phyloP scores from a whole-genome alignment of 441 rosid genomes.

The Bruguiera hainesii region DNA sequence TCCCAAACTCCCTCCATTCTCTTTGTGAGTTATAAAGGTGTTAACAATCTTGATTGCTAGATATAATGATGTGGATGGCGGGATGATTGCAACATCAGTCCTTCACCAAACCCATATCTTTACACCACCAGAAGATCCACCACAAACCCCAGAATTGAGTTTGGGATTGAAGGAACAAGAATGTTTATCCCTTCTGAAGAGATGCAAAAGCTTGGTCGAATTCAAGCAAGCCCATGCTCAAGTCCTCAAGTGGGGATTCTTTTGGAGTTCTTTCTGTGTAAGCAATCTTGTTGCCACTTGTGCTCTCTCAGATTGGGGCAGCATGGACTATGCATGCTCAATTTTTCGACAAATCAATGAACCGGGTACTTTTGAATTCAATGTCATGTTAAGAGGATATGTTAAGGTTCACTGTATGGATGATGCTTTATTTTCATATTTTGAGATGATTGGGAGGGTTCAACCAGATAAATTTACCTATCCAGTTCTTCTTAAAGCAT shows the following conservation, averaged over 20 bases:
- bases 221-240: constrained; percentile 61
- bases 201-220: constrained; percentile 55
- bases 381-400: constrained; percentile 55
- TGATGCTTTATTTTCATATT: constrained; percentile 43
- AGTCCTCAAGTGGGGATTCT: constrained; percentile 56
- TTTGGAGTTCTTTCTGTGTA: constrained; percentile 46
- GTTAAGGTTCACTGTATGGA: constrained; percentile 37
- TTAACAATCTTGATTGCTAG: constrained; percentile 6
- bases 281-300: constrained; percentile 56
- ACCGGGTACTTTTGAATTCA: constrained; percentile 58
- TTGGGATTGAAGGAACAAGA: constrained; percentile 48
- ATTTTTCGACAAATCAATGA: constrained; percentile 49
- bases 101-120: constrained; percentile 31
- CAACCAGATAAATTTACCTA: constrained; percentile 65
- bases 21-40: neutral
- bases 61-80: constrained; percentile 29
- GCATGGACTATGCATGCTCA: constrained; percentile 62
- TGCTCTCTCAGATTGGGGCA: constrained; percentile 60
- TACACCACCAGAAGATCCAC: constrained; percentile 25
- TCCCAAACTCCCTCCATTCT: neutral
- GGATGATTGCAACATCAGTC: constrained; percentile 42
- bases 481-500: constrained; percentile 59
- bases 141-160: constrained; percentile 27
- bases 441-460: constrained; percentile 56
- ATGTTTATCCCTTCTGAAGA: constrained; percentile 50